These are phyloP conservation scores for Pythium sp. DNA, from an alignment of 352 stramenopile species.

Conservation along the genomic window DNA sequence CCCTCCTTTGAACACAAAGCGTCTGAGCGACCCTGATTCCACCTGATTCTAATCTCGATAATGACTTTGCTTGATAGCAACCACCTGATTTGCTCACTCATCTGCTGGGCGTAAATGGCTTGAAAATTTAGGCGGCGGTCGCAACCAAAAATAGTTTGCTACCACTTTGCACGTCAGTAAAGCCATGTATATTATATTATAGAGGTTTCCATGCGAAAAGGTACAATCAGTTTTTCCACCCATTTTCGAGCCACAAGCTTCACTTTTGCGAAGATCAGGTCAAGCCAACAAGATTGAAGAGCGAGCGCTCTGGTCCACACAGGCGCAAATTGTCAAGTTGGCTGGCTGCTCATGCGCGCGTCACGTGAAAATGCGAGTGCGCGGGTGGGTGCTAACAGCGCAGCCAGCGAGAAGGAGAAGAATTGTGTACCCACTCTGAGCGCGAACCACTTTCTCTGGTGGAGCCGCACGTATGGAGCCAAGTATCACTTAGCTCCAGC, in stretches of 20 bases:
- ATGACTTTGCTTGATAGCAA: background rate
- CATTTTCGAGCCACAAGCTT: background rate
- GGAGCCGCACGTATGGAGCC: conserved; percentile 22
- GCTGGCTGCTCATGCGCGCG: background rate
- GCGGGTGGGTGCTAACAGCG: background rate
- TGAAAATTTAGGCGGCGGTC: background rate
- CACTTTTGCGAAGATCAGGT: background rate
- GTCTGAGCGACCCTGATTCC: background rate
- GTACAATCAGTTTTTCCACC: background rate
- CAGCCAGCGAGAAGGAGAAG: background rate
- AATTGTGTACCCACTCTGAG: conserved; percentile 14
- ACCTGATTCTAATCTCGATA: background rate
- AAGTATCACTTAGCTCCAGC: conserved; percentile 2
- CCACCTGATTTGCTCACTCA: background rate
- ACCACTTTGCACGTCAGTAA: background rate
- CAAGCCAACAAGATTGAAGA: background rate
- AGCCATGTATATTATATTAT: background rate
- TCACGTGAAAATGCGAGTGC: background rate
- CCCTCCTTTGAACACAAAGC: background rate
- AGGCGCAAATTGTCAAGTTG: background rate
- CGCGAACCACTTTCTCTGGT: conserved; percentile 21
- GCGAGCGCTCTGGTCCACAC: background rate
- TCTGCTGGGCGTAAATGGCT: background rate
- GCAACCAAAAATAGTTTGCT: conserved; percentile 1
- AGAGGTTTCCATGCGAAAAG: background rate